Base-by-base conservation (phyloP, 192 early-diverging fungal species). In the Entomortierella beljakovae region DNA sequence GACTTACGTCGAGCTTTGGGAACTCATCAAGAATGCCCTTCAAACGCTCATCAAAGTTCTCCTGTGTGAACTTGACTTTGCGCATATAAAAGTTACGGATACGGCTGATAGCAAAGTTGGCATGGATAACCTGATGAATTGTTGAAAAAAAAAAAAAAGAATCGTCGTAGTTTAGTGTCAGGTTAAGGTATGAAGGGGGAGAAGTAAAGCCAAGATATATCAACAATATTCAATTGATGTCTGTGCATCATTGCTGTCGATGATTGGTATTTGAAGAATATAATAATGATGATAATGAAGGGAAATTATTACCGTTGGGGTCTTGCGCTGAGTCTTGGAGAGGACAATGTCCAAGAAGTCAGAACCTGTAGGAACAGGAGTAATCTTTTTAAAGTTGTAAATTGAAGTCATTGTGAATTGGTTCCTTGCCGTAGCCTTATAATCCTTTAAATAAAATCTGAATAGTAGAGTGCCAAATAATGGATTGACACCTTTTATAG, bases 41-140 rank as follows among this genome's bases (percentile, higher is more conserved):
- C 65, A 99, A 87, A 84, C 97, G 97, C 79, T 99, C 98, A 61
- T 99, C 97, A 76, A 99, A 99, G 61, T 84, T 83, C 61, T 94
- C 94, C 84, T 99, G 97, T 23, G 97, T 96, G 83, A 97, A 99
- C 90, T 98, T 98, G 83, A 99, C 97, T 82, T 99, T 99, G 75
- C 98, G 92, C 96, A 98, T 99, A 80, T 99, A 99, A 80, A 99
- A 99, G 76, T 95, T 92, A 52, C 97, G 83, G 72, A 99, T 99
- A 68, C 98, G 87, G 26, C 94, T 91, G 86, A 99, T 99, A 80
- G 96, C 93, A 88, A 97, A 99, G 69, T 94, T 92, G 34, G 96
- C 94, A 84, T 99, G 98, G 68, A 99, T 90, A 55, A 99, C 75
- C 75, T 69, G 57, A 46, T 8, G 42, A 58, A 35, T 43, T 43